These are phyloP conservation scores for Dovyalis caffra DNA, from an alignment of 345 rosid species.

Conservation along the genomic window DNA sequence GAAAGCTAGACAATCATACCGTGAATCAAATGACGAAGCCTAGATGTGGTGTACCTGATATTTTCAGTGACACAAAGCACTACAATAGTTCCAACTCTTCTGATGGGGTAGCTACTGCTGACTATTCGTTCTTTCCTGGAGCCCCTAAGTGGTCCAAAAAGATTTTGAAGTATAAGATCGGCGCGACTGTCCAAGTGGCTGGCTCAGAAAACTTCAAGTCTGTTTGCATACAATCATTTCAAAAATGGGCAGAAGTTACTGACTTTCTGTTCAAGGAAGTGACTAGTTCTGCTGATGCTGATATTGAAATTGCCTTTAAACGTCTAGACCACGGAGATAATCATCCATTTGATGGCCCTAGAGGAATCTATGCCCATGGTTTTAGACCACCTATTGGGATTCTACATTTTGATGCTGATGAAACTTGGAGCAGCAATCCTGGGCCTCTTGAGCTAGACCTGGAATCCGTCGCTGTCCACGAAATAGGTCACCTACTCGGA, in stretches of 20 bases:
- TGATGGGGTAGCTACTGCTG: background rate
- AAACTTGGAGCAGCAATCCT: slow-evolving; percentile 19
- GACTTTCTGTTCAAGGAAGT: slow-evolving; percentile 8
- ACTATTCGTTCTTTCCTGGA: slow-evolving; percentile 5
- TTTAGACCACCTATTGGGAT: slow-evolving; percentile 9
- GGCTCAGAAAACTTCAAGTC: background rate
- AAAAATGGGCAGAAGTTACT: slow-evolving; percentile 9
- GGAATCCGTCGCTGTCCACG: slow-evolving; percentile 33
- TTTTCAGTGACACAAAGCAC: background rate
- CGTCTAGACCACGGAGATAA: slow-evolving; percentile 21
- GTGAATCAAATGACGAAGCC: slow-evolving; percentile 1
- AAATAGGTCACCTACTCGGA: slow-evolving; percentile 29
- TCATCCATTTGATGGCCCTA: slow-evolving; percentile 17
- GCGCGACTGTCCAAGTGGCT: background rate
- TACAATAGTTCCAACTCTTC: background rate
- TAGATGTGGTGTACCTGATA: slow-evolving; percentile 3
- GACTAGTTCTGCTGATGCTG: background rate
- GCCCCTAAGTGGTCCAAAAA: slow-evolving; percentile 7
- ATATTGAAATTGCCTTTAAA: slow-evolving; percentile 19
- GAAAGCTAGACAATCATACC: background rate
- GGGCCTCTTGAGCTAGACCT: slow-evolving; percentile 20
- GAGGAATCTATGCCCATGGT: slow-evolving; percentile 19
- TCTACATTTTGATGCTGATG: slow-evolving; percentile 29
- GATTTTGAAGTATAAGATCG: slow-evolving; percentile 13
- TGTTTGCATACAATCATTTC: background rate